phyloP scores from a whole-genome alignment of 2,329 filamentous ascomycete species.

The Chlorencoelia australis region DNA sequence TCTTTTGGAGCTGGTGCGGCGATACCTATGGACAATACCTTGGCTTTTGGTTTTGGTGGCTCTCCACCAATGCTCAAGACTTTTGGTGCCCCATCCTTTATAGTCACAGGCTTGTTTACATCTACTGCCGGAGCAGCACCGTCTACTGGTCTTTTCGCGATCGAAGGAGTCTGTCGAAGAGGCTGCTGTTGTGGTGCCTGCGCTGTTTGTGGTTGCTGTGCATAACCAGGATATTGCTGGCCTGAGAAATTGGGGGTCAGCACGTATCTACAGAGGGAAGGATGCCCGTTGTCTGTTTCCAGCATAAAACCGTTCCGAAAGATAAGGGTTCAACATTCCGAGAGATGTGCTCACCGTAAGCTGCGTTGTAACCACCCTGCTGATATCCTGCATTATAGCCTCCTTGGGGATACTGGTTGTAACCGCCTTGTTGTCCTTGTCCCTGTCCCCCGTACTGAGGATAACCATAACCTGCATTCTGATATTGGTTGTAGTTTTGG shows the following conservation, averaged over 20 bases:
- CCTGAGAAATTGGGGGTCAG: no score
- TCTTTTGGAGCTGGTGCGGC: slow-evolving; percentile 37
- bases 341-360: slow-evolving; percentile 29
- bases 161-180: slow-evolving; percentile 43
- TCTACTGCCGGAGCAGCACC: slow-evolving; percentile 35
- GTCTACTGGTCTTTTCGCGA: slow-evolving; percentile 51
- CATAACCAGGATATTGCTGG: slow-evolving; percentile 44
- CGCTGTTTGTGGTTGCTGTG: slow-evolving; percentile 38
- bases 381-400: slow-evolving; percentile 29
- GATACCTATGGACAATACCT: slow-evolving; percentile 70
- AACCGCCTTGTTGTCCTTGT: slow-evolving; percentile 34
- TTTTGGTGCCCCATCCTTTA: slow-evolving; percentile 49
- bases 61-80: slow-evolving; percentile 54
- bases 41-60: slow-evolving; percentile 44
- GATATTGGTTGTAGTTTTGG: slow-evolving; percentile 43
- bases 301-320: background rate
- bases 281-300: no score
- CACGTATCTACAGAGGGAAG: no score
- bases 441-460: slow-evolving; percentile 42
- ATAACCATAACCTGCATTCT: slow-evolving; percentile 45
- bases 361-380: slow-evolving; percentile 25
- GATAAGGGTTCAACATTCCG: background rate
- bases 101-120: slow-evolving; percentile 40
- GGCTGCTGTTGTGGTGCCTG: slow-evolving; percentile 30
- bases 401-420: slow-evolving; percentile 43